Base-by-base conservation (phyloP, 1,284 basidiomycete species). In the Rhodofomes roseus region DNA sequence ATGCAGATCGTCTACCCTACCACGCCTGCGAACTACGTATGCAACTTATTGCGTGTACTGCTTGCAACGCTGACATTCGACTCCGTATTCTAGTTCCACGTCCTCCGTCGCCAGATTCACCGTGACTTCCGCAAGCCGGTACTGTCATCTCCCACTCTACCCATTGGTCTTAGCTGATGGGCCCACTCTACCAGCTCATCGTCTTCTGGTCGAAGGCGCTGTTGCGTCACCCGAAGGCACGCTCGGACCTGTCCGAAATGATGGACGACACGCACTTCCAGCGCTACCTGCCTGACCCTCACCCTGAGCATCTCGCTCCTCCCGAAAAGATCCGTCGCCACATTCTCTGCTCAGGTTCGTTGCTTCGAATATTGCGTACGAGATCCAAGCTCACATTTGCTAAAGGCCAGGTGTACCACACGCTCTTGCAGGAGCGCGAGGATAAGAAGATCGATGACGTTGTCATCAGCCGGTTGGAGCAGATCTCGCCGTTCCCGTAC, bases 1-100 rank as follows among this genome's bases (percentile, higher is more conserved):
- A 96, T 99, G 95, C 96, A 98, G 77, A 90, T 98, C 65, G 93
- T 97, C 41, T 98, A 98, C 79, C 91, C 93, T 20, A 96, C 96
- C 84, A 96, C 93, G 0, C 93, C 93, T 11, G 90, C 94, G 54
- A 96, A 95, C 81, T 95, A 95, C 74, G 88, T 90, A 68, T 63
- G 84, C 74, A 12, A 18, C 14, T 11, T 34, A 25, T 54, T 25
- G 37, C n/a, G 1, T 8, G 1, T 11, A 20, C 16, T 37, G 68
- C 61, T 18, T 36, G n/a, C 27, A 14, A 31, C 22, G 44, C 31
- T 41, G 55, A 57, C 34, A 6, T n/a, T 25, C 8, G 12, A 20
- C 55, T 44, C 53, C 56, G n/a, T n/a, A n/a, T n/a, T 56, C 20
- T 62, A 90, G 88, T 96, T 93, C 92, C 95, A 97, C 74, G 93